A percentile compares a stretch with the other conserved stretches of the same genome.
Evolutionary conservation across 1,284 basidiomycete genomes (phyloP).

Genomic region (Termitomyces sp.): DNA sequence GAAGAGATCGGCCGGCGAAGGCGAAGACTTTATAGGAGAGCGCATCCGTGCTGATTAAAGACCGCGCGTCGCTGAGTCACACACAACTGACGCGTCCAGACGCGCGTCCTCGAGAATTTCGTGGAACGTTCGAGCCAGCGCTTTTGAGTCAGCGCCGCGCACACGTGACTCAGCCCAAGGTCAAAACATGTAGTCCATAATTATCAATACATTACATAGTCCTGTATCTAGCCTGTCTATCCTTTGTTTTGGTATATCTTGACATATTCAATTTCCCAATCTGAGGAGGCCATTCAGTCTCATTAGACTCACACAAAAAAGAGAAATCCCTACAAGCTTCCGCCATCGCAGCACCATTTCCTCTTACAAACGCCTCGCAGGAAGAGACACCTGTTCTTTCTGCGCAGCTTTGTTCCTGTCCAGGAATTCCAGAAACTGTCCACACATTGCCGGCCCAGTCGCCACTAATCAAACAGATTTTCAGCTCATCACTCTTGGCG

Average conservation of each 20-base stretch:
- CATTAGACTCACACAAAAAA: constrained; percentile 1
- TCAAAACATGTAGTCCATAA: neutral
- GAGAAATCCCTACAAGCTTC: constrained; percentile 67
- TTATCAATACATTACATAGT: constrained; percentile 1
- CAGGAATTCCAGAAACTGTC: constrained; percentile 63
- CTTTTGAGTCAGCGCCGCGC: neutral
- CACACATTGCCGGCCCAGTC: constrained; percentile 86
- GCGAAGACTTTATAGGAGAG: constrained; percentile 11
- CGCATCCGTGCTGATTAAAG: constrained; percentile 11
- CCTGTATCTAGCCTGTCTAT: constrained; percentile 4
- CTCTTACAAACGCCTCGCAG: constrained; percentile 72
- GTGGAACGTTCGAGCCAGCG: constrained; percentile 7
- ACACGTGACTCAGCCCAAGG: neutral
- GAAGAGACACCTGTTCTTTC: constrained; percentile 72
- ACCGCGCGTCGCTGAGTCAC: constrained; percentile 10
- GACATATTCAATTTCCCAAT: constrained; percentile 74
- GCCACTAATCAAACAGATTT: constrained; percentile 46
- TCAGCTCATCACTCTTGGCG: constrained; percentile 1
- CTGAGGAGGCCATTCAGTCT: constrained; percentile 28
- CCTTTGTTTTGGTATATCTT: constrained; percentile 49
- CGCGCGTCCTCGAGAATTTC: constrained; percentile 9
- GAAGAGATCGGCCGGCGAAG: neutral
- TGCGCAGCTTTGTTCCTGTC: constrained; percentile 81
- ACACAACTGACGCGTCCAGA: constrained; percentile 6
- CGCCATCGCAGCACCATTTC: constrained; percentile 62